Conservation (phyloP, 2,329 filamentous ascomycete genomes). For the Aspergillus flavus region DNA sequence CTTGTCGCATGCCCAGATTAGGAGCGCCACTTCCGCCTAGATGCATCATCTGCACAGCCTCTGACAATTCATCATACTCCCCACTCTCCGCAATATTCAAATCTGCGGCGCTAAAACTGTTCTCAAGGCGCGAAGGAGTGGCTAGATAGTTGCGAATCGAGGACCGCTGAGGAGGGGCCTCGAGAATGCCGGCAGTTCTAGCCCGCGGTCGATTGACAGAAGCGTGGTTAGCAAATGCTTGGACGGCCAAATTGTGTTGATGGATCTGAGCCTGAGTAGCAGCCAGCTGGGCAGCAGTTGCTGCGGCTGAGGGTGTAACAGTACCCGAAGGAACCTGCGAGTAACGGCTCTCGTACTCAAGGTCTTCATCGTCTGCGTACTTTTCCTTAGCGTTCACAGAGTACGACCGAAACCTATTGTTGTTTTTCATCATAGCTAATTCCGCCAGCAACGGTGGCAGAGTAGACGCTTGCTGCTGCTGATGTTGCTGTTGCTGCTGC, state of each 20-base stretch:
- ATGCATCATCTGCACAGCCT: slow-evolving; percentile 80
- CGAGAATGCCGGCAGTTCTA: slow-evolving; percentile 86
- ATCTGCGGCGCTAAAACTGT: slow-evolving; percentile 73
- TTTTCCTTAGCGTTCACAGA: slow-evolving; percentile 99
- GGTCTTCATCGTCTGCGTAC: slow-evolving; percentile 86
- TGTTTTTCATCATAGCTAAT: slow-evolving; percentile 73
- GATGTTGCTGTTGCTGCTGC: slow-evolving; percentile 52
- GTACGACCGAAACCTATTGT: slow-evolving; percentile 92
- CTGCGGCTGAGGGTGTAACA: slow-evolving; percentile 60
- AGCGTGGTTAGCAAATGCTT: slow-evolving; percentile 85
- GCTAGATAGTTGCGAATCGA: slow-evolving; percentile 74
- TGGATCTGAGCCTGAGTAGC: slow-evolving; percentile 71
- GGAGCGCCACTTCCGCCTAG: slow-evolving; percentile 46
- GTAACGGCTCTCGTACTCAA: slow-evolving; percentile 67
- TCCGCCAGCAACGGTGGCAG: slow-evolving; percentile 70
- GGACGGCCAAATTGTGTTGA: slow-evolving; percentile 89
- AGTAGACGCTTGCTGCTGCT: slow-evolving; percentile 45
- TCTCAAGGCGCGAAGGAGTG: slow-evolving; percentile 74
- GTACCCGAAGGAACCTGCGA: slow-evolving; percentile 60
- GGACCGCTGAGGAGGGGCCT: slow-evolving; percentile 68
- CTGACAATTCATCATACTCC: slow-evolving; percentile 77
- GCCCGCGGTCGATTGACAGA: slow-evolving; percentile 82
- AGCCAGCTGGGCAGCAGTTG: slow-evolving; percentile 60
- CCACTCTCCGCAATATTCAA: slow-evolving; percentile 73
- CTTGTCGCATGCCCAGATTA: slow-evolving; percentile 65